Evolutionary conservation across 768 basidiomycete species (phyloP), one percentile per base, ranked within the genome.

Genomic region (Lentinula guzmanii): DNA sequence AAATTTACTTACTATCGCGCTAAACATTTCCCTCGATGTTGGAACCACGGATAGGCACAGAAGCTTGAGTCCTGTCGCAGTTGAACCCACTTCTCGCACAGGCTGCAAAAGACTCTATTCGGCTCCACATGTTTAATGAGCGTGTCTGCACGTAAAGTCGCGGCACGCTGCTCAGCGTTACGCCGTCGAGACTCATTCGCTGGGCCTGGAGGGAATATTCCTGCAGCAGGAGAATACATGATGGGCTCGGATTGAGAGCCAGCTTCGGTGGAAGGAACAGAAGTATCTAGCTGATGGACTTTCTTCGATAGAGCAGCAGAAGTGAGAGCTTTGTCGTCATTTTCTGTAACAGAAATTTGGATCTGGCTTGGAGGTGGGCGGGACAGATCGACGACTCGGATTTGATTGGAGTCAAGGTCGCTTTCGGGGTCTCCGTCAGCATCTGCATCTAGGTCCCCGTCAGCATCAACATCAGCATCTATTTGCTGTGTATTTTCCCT

Each of bases 21-120:
- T 50, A 89, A 70, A 75, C 90, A 91, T 71, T 90, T 92, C 28
- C 78, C 82, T 18, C 87, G 82, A 71, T 92, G 90, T 73, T 89
- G 87, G 61, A 85, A 69, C 90, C 90, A 92, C 42, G 90, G 90
- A 69, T 91, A 90, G 57, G 90, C 87, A 65, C 90, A 92, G 70
- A 87, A 92, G 9, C 84, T 83, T 62, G 83, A 85, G 65, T 92
- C 90, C 69, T 90, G 89, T 45, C 90, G 72, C 18, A 92, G 77
- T 71, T 91, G 90, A 1, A 92, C 89, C 90, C 90, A 92, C 71
- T 91, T 91, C 67, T 82, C 77, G 69, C 91, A 93, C 1, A 91
- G 71, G 2, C 78, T 76, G 68, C 90, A 93, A 65, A 91, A 90
- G 0, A 91, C 88, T 33, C 85, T 72, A 65, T 86, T 87, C 0